Evolutionary conservation across 2,329 filamentous ascomycete genomes (phyloP), one percentile per base, ranked within the genome.

Genomic region (Allantophomopsis cytisporea): DNA sequence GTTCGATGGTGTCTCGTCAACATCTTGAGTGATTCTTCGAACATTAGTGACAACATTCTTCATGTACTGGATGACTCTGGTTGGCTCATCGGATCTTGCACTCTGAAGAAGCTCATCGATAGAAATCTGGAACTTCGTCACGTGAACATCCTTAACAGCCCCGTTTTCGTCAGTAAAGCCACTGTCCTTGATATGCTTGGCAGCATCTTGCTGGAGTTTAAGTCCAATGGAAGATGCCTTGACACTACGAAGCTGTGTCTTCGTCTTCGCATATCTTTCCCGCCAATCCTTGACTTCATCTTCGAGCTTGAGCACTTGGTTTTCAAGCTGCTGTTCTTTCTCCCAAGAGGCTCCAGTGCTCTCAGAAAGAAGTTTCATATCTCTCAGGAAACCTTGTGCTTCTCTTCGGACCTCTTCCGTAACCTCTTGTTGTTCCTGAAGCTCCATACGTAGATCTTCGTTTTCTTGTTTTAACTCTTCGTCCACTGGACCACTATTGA

Each of bases 51-150:
- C 78, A 20, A 95, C 86, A 40, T 73, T 66, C 59, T 94, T 94
- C 78, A 95, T 89, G 49, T 81, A 76, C 35, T 91, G 82, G 37
- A 93, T 77, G 28, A 91, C 79, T 47, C 74, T 73, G 35, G 80
- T 73, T 1, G 86, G 76, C 39, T 82, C 74, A n/a, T 82, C 75
- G 28, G 70, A 69, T 37, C 88, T 78, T 14, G 87, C 86, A 32
- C 71, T 73, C 46, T 80, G 80, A 30, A 98, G 68, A 31, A 96
- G 69, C 52, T 96, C 89, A 54, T 98, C 89, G 44, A 98, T 83
- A 16, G 87, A 76, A 43, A 96, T 80, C 59, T 98, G 91, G 64
- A 94, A 96, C 54, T 85, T 88, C 38, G 89, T 95, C 47, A 98
- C 77, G 56, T 95, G 83, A 11, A 95, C 73, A 59, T 95, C 91